Evolutionary conservation across 1,284 basidiomycete genomes (phyloP).

Genomic region (Leccinum huronense): DNA sequence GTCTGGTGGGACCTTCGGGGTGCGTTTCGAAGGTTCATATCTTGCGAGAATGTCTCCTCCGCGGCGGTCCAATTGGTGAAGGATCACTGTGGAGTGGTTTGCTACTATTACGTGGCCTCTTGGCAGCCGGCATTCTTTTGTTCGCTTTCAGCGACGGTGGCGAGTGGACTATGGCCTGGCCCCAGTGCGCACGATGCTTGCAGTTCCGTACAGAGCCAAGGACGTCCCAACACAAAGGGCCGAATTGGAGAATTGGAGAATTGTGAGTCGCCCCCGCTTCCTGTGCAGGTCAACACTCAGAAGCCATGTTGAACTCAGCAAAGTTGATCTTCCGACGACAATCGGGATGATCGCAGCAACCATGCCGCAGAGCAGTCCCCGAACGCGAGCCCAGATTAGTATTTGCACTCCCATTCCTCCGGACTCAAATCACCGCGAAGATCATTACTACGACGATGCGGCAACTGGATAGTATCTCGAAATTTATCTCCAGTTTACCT

Average conservation of each 20-base stretch:
- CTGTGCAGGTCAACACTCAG: too few species aligned
- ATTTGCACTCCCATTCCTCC: too few species aligned
- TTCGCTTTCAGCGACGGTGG: constrained; percentile 46
- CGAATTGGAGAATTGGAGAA: constrained; percentile 38
- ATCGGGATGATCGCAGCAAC: too few species aligned
- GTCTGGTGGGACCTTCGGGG: not conserved
- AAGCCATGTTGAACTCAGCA: too few species aligned
- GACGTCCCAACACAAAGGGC: constrained; percentile 49
- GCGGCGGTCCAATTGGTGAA: constrained; percentile 10
- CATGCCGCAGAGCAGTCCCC: too few species aligned
- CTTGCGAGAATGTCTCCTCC: not conserved
- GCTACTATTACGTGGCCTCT: constrained; percentile 45
- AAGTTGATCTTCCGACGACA: too few species aligned
- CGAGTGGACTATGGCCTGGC: constrained; percentile 55
- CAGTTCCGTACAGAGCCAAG: constrained; percentile 55
- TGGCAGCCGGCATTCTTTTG: constrained; percentile 43
- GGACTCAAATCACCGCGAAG: too few species aligned
- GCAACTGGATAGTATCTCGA: too few species aligned
- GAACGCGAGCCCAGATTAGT: too few species aligned
- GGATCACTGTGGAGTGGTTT: constrained; percentile 35
- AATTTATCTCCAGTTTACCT: too few species aligned
- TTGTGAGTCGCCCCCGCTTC: too few species aligned
- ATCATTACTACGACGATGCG: too few species aligned
- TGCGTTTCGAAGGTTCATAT: constrained; percentile 1
- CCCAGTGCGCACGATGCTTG: constrained; percentile 43